phyloP scores from a whole-genome alignment of 176 grass and related monocot genomes.

The Carex pumila region DNA sequence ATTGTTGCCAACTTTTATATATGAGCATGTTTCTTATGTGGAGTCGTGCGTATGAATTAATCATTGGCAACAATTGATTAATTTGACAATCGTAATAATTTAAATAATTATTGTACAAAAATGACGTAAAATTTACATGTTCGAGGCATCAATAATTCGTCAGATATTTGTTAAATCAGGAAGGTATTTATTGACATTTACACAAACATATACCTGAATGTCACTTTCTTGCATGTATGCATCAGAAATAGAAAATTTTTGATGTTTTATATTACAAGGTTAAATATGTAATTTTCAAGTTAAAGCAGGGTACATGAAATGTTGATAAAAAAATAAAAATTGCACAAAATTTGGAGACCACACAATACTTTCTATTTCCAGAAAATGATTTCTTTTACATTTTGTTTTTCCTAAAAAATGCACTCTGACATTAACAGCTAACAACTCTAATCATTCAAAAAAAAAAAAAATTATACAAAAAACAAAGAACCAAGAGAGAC shows the following conservation, averaged over 20 bases:
- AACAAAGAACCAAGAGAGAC: background rate
- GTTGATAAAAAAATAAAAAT: background rate
- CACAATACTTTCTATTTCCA: background rate
- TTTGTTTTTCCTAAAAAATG: background rate
- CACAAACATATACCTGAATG: no score
- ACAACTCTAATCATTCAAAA: background rate
- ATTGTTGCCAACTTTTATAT: no score
- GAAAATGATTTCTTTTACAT: background rate
- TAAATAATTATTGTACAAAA: no score
- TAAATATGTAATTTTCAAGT: background rate
- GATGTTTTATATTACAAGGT: background rate
- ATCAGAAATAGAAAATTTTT: no score
- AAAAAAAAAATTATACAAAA: background rate
- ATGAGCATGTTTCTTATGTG: no score
- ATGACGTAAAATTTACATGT: no score
- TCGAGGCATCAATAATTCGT: no score
- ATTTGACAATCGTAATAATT: no score
- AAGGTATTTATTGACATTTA: no score
- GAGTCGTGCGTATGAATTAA: no score
- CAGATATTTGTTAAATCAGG: no score
- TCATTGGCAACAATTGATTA: no score
- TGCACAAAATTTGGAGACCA: background rate
- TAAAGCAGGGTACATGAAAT: background rate
- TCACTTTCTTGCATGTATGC: background rate
- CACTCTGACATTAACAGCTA: constrained; percentile 1